A percentile compares a stretch with the other conserved stretches of the same genome.
These are phyloP conservation scores for Solanum dulcamara DNA, from an alignment of 257 asterid genomes.

Conservation along the genomic window DNA sequence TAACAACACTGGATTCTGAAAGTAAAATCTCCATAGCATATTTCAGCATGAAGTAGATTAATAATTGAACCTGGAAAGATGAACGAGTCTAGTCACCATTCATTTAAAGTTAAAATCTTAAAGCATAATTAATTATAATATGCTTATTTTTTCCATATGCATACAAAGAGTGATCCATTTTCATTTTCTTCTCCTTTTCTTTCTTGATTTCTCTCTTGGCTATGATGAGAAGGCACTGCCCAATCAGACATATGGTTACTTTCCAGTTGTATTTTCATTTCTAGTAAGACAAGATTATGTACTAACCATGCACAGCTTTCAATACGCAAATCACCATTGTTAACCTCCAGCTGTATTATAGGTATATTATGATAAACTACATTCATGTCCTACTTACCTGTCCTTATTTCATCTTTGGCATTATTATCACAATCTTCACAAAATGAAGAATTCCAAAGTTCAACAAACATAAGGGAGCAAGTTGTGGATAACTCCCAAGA, in stretches of 20 bases:
- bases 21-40: constrained; percentile 94
- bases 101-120: neutral
- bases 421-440: neutral
- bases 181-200: neutral
- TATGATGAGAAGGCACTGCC: neutral
- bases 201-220: neutral
- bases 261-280: neutral
- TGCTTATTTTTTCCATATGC: neutral
- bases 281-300: neutral
- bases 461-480: neutral
- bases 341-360: neutral
- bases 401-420: neutral
- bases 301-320: neutral
- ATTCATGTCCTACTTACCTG: neutral
- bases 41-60: constrained; percentile 96
- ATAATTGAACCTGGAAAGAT: constrained; percentile 75
- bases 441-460: neutral
- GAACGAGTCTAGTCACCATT: neutral
- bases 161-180: neutral
- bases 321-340: neutral
- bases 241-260: neutral
- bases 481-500: neutral
- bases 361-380: neutral
- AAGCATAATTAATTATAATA: neutral
- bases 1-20: constrained; percentile 91